Evolutionary conservation across 768 basidiomycete species (phyloP).

Genomic region (Pholiota microspora): DNA sequence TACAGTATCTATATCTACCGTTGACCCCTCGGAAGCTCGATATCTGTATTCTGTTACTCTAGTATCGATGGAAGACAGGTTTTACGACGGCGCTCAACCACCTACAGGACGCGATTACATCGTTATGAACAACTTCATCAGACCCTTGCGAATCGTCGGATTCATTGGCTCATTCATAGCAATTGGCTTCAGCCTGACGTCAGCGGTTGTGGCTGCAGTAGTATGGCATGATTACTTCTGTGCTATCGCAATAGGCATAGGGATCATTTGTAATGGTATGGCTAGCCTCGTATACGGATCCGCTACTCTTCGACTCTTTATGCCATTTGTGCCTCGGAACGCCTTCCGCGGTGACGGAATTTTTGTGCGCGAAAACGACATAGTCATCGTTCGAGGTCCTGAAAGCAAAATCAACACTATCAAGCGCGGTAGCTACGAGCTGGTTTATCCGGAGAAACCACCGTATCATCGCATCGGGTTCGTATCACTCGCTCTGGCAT

Average conservation of each 20-base stretch:
- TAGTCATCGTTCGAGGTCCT: conserved; percentile 11
- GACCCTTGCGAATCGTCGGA: not conserved
- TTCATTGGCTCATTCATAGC: not conserved
- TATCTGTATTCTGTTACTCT: no score
- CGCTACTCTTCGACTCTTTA: not conserved
- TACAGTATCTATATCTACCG: no score
- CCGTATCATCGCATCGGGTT: conserved; percentile 11
- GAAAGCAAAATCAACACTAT: conserved; percentile 11
- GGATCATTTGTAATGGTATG: not conserved
- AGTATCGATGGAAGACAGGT: no score
- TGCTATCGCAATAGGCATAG: not conserved
- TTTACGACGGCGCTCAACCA: no score
- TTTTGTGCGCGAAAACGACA: not conserved
- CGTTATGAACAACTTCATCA: not conserved
- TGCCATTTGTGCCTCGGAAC: not conserved
- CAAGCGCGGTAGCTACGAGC: conserved; percentile 3
- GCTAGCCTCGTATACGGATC: not conserved
- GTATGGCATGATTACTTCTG: not conserved
- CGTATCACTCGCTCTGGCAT: conserved; percentile 11
- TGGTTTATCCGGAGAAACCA: conserved; percentile 8
- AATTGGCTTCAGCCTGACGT: not conserved
- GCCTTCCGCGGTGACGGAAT: not conserved
- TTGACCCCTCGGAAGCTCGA: no score
- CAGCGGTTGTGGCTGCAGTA: not conserved
- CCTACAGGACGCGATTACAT: no score